phyloP scores from a whole-genome alignment of 208 protist genomes.

The Porcisia deanei region DNA sequence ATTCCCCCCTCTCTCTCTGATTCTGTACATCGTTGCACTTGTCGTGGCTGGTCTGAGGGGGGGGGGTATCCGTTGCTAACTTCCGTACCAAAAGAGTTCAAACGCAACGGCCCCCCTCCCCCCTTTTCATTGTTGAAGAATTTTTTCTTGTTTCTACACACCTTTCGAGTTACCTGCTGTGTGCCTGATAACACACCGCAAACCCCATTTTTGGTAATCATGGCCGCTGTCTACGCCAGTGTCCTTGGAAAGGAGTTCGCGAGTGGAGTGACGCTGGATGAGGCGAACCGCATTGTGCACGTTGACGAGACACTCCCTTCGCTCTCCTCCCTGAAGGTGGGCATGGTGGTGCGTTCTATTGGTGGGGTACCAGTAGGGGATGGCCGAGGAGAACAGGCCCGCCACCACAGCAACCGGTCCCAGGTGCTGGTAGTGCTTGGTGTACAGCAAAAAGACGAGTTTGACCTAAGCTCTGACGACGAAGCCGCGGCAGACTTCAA shows the following conservation, averaged over 20 bases:
- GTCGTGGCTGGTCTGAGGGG: neutral
- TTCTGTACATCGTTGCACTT: neutral
- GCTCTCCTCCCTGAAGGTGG: constrained; percentile 40
- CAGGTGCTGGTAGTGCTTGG: constrained; percentile 66
- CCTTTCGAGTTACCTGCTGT: constrained; percentile 1
- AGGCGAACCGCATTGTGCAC: constrained; percentile 49
- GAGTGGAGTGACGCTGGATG: constrained; percentile 48
- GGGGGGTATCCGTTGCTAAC: constrained; percentile 8
- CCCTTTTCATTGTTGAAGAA: too few species aligned
- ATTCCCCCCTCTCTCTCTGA: neutral
- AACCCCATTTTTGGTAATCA: neutral
- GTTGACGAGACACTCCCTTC: constrained; percentile 43
- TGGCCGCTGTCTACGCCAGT: constrained; percentile 54
- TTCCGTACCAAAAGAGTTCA: neutral
- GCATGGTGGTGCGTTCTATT: constrained; percentile 82
- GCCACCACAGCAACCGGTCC: constrained; percentile 38
- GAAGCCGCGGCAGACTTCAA: constrained; percentile 61
- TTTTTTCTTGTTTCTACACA: constrained; percentile 2
- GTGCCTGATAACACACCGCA: constrained; percentile 3
- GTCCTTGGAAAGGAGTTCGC: constrained; percentile 56
- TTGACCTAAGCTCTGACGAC: constrained; percentile 80
- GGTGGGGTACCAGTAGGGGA: constrained; percentile 59
- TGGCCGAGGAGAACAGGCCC: constrained; percentile 56
- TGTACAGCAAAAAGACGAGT: constrained; percentile 57
- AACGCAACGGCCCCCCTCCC: too few species aligned